Percentiles rank a stretch among this genome's conserved stretches.
phyloP scores from a whole-genome alignment of 1,139 yeast genomes.

The Suhomyces guaymorum region DNA sequence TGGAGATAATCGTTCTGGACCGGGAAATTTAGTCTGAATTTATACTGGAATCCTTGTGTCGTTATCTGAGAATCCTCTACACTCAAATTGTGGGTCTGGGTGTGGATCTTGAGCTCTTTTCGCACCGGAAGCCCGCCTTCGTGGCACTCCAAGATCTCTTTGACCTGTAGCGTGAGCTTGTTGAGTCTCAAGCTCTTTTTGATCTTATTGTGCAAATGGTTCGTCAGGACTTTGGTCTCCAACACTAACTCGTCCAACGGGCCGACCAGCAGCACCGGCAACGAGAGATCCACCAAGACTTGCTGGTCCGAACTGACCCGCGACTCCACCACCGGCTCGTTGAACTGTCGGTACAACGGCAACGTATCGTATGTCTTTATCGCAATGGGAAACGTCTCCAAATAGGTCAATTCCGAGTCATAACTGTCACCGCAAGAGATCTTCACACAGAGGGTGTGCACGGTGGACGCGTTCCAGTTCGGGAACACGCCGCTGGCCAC shows the following conservation, averaged over 20 bases:
- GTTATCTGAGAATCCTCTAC: constrained; percentile 25
- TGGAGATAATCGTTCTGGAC: constrained; percentile 39
- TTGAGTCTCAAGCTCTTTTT: constrained; percentile 45
- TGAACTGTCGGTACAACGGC: constrained; percentile 55
- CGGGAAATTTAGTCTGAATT: constrained; percentile 37
- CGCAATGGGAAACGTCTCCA: constrained; percentile 47
- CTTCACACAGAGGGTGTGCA: constrained; percentile 37
- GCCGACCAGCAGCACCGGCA: constrained; percentile 52
- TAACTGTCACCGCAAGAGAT: constrained; percentile 36
- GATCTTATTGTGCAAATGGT: constrained; percentile 34
- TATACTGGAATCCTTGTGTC: constrained; percentile 32
- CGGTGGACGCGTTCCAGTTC: constrained; percentile 44
- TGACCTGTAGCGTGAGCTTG: constrained; percentile 48
- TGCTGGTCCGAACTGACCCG: constrained; percentile 43
- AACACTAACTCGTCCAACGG: constrained; percentile 49
- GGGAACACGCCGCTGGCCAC: constrained; percentile 45
- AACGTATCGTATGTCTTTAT: constrained; percentile 53
- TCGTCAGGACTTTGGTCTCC: constrained; percentile 39
- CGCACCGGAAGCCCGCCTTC: constrained; percentile 49
- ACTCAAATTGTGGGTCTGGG: constrained; percentile 30
- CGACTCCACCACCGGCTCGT: constrained; percentile 48
- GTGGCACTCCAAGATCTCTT: constrained; percentile 50
- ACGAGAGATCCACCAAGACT: constrained; percentile 41
- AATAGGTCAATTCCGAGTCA: constrained; percentile 31
- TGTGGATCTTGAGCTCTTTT: constrained; percentile 34